Conservation (phyloP, 352 stramenopile genomes). For the Globisporangium splendens region DNA sequence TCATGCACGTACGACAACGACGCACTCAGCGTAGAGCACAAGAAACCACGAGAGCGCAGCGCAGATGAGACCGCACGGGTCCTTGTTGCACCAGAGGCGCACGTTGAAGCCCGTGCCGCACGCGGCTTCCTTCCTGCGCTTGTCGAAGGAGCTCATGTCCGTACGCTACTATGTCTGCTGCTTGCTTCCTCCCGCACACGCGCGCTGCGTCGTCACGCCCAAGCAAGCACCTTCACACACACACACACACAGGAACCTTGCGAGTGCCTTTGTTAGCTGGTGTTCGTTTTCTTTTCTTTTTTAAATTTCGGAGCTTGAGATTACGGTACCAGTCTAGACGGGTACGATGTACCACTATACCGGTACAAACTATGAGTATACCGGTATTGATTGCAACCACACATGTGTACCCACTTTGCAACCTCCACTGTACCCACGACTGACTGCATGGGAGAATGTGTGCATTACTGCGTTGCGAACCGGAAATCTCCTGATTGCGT, state of each 20-base stretch:
- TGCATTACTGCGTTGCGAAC: too few relatives aligned
- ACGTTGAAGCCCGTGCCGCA: constrained; percentile 82
- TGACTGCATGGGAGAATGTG: too few relatives aligned
- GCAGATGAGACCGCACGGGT: constrained; percentile 90
- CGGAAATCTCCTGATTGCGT: too few relatives aligned
- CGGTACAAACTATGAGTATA: too few relatives aligned
- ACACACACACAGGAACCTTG: too few relatives aligned
- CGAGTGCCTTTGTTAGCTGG: not conserved
- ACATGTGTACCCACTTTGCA: too few relatives aligned
- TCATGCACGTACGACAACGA: constrained; percentile 65
- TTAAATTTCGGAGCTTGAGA: not conserved
- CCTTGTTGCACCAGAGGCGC: constrained; percentile 88
- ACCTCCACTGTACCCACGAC: too few relatives aligned
- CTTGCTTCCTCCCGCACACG: not conserved
- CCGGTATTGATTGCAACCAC: too few relatives aligned
- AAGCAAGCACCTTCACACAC: too few relatives aligned
- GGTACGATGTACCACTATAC: not conserved
- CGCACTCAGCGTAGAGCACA: constrained; percentile 89
- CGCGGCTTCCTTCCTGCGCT: constrained; percentile 38
- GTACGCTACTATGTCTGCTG: too few relatives aligned
- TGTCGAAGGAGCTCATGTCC: constrained; percentile 33
- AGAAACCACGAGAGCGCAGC: constrained; percentile 89
- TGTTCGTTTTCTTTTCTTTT: constrained; percentile 3
- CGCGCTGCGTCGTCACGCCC: not conserved
- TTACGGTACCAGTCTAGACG: not conserved